Evolutionary conservation across 306 rosid genomes (phyloP).

Genomic region (Lablab purpureus): DNA sequence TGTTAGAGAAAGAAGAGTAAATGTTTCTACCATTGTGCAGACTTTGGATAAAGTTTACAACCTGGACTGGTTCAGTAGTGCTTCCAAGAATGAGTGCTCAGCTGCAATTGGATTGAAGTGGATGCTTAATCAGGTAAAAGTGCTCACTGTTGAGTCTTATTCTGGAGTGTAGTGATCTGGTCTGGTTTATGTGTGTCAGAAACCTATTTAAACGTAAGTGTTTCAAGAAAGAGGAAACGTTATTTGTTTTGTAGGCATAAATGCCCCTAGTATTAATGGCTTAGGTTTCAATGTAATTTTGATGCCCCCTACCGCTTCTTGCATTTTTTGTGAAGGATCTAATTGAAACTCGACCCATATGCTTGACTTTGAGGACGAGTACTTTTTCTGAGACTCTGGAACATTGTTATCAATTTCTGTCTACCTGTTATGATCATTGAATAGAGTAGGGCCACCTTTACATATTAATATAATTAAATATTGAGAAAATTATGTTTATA

Average conservation of each 20-base stretch:
- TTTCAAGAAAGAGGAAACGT: neutral
- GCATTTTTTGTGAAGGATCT: conserved; percentile 15
- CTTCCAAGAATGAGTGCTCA: conserved; percentile 93
- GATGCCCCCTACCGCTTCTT: neutral
- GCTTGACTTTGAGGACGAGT: conserved; percentile 27
- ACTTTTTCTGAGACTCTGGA: neutral
- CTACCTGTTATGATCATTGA: conserved; percentile 18
- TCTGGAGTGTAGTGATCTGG: neutral
- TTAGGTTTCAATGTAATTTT: conserved; percentile 22
- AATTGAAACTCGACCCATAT: neutral
- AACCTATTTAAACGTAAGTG: neutral
- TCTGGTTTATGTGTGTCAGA: neutral
- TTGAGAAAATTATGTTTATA: neutral
- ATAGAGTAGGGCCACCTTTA: neutral
- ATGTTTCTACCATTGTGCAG: conserved; percentile 69
- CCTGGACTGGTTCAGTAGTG: conserved; percentile 93
- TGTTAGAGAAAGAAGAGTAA: conserved; percentile 65
- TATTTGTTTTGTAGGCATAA: conserved; percentile 2
- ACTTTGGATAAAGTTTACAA: conserved; percentile 85
- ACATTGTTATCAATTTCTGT: conserved; percentile 16
- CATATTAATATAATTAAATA: neutral
- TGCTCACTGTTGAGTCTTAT: conserved; percentile 6
- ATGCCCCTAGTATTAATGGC: conserved; percentile 19
- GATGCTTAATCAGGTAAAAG: conserved; percentile 96
- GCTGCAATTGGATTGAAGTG: conserved; percentile 98